Evolutionary conservation across 2,329 filamentous ascomycete genomes (phyloP), one percentile per base, ranked within the genome.

Genomic region (Penicillium sp.): DNA sequence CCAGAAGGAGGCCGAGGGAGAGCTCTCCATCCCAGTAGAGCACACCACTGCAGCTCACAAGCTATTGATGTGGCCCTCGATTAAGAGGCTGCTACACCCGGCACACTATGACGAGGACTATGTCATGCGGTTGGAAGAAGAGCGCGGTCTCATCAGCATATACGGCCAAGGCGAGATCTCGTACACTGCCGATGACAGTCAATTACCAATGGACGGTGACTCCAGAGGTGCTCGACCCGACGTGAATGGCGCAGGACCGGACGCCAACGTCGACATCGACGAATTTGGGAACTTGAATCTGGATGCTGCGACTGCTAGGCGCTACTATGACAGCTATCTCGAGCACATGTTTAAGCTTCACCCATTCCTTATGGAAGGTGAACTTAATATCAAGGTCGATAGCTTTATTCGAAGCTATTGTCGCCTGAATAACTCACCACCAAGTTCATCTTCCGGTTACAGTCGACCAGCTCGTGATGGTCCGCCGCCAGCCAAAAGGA

Each of bases 11-110:
- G 65, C 69, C 28, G 66, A 68, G 26, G 82, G 81, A 41, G 77
- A 82, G 56, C 79, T 86, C 13, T 80, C 85, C 2, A 87, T 95
- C 49, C 87, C 88, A 1, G 80, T 83, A 26, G 87, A 95, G 57
- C 91, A 97, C 63, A 94, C 88, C 0, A 96, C 90, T 0, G 81
- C 88, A n/a, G 89, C 89, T 1, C 87, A 93, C 44, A 80, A 89
- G 54, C 74, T 97, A 17, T 72, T 97, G 26, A 76, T 79, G 41
- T 89, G 85, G 82, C 78, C 78, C 0, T 78, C 82, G 0, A 88
- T 93, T 48, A 70, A 75, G 63, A 71, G 77, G 54, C 64, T 96
- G 63, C 81, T 87, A 31, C 48, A 68, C 50, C 58, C 74, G 60
- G 72, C 75, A 29, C 76, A 77, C 45, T 76, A 83, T 24, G 79